Percentiles rank a stretch among this genome's conserved stretches.
Conservation (phyloP, 2,329 filamentous ascomycete genomes). For the Ceratocystis ficicola region DNA sequence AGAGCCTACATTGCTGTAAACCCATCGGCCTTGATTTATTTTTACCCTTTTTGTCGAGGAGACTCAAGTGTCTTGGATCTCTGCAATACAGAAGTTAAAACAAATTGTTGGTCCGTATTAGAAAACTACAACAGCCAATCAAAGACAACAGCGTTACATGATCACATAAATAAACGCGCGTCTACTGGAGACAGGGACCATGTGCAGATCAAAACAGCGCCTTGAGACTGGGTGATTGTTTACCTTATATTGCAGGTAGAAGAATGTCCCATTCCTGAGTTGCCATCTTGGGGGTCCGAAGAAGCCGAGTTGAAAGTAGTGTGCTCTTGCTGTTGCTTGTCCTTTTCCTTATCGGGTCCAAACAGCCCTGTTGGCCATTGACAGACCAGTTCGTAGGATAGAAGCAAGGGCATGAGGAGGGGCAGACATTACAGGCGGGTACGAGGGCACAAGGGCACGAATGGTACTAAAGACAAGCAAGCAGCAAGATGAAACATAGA, state of each 20-base stretch:
- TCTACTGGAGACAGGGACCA: background rate
- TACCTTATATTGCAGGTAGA: background rate
- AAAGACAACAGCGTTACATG: background rate
- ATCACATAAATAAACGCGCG: conserved; percentile 8
- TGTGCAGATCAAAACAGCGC: background rate
- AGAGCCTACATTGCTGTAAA: no score
- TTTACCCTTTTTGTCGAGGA: no score
- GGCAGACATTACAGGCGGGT: background rate
- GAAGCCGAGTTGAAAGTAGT: background rate
- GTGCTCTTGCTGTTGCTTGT: background rate
- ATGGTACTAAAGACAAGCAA: background rate
- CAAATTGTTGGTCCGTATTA: background rate
- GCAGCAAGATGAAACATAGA: conserved; percentile 5
- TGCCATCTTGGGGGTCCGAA: background rate
- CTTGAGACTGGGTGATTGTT: no score
- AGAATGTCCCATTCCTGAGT: background rate
- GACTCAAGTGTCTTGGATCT: no score
- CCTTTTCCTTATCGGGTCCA: background rate
- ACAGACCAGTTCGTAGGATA: background rate
- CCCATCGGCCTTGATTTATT: no score
- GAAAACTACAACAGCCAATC: background rate
- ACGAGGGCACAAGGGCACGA: background rate
- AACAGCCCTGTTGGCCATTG: background rate
- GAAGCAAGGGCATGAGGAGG: background rate
- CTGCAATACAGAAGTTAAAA: background rate